Percentiles rank a stretch among this genome's conserved stretches.
These are phyloP conservation scores for Diaporthe velutina DNA, from an alignment of 2,329 filamentous ascomycete genomes.

Conservation along the genomic window DNA sequence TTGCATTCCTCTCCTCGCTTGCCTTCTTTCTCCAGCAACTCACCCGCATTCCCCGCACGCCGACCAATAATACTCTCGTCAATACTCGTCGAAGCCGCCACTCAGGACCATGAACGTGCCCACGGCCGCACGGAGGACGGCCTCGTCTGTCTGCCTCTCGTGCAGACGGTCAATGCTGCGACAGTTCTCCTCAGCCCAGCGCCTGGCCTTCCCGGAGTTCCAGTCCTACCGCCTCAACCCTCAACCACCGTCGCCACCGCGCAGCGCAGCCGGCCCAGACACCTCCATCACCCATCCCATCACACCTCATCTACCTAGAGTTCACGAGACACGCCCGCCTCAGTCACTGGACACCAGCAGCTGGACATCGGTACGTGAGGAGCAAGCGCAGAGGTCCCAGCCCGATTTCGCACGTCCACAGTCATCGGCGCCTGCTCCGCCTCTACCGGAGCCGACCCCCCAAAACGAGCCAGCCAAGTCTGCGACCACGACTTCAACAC, in stretches of 20 bases:
- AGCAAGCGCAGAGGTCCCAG: slow-evolving; percentile 76
- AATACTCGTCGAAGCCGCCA: neutral
- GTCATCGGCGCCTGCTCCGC: slow-evolving; percentile 46
- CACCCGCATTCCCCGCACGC: slow-evolving; percentile 1
- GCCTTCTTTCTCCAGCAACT: neutral
- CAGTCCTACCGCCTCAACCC: slow-evolving; percentile 65
- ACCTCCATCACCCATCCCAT: slow-evolving; percentile 61
- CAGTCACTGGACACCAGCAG: slow-evolving; percentile 44
- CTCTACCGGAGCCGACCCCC: slow-evolving; percentile 28
- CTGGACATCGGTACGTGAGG: slow-evolving; percentile 67
- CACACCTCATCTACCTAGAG: slow-evolving; percentile 56
- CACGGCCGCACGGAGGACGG: slow-evolving; percentile 49
- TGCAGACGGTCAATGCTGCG: slow-evolving; percentile 57
- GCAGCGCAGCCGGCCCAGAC: slow-evolving; percentile 59
- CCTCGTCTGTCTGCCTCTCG: slow-evolving; percentile 55
- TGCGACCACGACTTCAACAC: slow-evolving; percentile 36
- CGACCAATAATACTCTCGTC: too few relatives aligned
- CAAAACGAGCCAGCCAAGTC: slow-evolving; percentile 18
- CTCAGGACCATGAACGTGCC: slow-evolving; percentile 57
- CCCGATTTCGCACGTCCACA: slow-evolving; percentile 52
- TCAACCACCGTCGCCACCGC: slow-evolving; percentile 54
- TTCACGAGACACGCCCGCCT: slow-evolving; percentile 66
- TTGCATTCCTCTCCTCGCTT: neutral
- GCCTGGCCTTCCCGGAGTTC: slow-evolving; percentile 53
- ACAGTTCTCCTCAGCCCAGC: slow-evolving; percentile 55